Base-by-base conservation (phyloP, 371 early-diverging fungal species). In the Mucor ambiguus region DNA sequence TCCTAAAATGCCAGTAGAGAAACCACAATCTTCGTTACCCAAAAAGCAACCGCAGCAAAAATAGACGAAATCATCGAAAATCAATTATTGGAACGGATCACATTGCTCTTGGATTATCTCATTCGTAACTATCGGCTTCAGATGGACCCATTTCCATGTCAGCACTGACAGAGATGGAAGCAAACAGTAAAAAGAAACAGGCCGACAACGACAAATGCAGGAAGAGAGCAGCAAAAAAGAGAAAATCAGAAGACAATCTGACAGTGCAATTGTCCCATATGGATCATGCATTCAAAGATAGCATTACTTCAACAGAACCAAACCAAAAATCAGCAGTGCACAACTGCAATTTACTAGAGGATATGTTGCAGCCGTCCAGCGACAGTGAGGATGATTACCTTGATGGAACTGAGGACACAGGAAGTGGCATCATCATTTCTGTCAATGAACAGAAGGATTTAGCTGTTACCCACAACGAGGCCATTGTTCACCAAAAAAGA, bases 391-490 rank as follows among this genome's bases (percentile, higher is more conserved):
- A 46, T 35, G 66, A 66, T 12, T 61, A 68, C 22, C 37, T 37
- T 14, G 16, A 14, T 14, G 69, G 61, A 48, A 4, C 57, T 14
- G 58, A 30, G 26, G 60, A 67, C 11, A 44, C 46, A 24, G 58
- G 43, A 18, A 37, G 30, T 37, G 62, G 43, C 14, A 57, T 72
- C n/a, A 57, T 72, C 49, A 46, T 71, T 14, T 67, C 67, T 67
- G 57, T 71, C n/a, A 58, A 66, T 49, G 70, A 72, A 33, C 37
- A 68, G 37, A 70, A 70, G 68, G 75, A 70, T 30, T 56, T 67
- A 26, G 61, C 54, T 24, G 66, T 75, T 20, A 71, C 65, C 22
- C 71, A 68, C n/a, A 74, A 78, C 52, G 54, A 78, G 58, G 73
- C 72, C 2, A 75, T 78, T 35, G 60, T 66, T 8, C 74, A 74